Evolutionary conservation across 176 grass and related monocot species (phyloP).

Genomic region (Coix lacrymajobi): DNA sequence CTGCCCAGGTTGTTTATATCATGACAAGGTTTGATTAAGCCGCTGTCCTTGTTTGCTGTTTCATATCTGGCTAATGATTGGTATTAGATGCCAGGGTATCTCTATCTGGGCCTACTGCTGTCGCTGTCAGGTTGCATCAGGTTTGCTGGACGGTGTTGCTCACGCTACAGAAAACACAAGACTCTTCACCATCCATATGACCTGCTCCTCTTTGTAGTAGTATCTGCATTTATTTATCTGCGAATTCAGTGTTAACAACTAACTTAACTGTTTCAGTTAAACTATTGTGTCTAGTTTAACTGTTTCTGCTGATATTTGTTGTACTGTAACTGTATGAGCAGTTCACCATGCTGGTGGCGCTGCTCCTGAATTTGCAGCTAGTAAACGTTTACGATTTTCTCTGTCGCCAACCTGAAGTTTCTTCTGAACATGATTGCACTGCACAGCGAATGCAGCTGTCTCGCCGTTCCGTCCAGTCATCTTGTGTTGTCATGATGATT

Average conservation of each 20-base stretch:
- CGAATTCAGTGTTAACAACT: background rate
- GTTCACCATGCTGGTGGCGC: background rate
- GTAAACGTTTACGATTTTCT: background rate
- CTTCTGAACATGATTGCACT: background rate
- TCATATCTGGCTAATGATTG: conserved; percentile 12
- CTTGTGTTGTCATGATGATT: background rate
- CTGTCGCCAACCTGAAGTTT: background rate
- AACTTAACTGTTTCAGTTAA: too few relatives aligned
- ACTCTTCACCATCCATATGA: too few relatives aligned
- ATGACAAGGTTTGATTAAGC: conserved; percentile 5
- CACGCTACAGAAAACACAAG: background rate
- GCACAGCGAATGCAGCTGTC: background rate
- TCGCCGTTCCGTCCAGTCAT: background rate
- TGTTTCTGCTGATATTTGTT: background rate
- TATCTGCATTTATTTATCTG: background rate
- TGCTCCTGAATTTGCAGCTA: background rate
- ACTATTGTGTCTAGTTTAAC: too few relatives aligned
- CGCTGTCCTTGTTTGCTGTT: conserved; percentile 12
- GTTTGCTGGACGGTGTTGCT: background rate
- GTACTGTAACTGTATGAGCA: background rate
- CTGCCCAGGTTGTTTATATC: background rate
- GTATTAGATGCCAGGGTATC: background rate
- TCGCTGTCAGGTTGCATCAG: background rate
- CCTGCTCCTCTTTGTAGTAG: too few relatives aligned
- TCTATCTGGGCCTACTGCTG: background rate